phyloP scores from a whole-genome alignment of 1,284 basidiomycete species.

The Ustilago hordei region DNA sequence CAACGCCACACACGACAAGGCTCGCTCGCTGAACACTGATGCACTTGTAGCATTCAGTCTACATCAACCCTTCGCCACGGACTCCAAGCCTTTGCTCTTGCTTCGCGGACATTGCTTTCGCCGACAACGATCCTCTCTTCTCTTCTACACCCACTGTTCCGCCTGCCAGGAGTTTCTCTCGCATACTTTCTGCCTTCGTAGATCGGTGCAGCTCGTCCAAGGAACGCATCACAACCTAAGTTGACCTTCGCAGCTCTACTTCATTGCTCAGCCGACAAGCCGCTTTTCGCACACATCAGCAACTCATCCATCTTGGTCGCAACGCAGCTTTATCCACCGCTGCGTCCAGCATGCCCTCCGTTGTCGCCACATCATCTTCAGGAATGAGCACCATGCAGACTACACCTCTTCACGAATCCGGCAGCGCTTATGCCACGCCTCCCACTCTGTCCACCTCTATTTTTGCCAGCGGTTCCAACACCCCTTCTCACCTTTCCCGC shows the following conservation, averaged over 20 bases:
- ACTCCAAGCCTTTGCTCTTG: neutral
- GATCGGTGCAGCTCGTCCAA: neutral
- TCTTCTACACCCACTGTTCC: neutral
- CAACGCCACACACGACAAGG: neutral
- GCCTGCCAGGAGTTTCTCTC: neutral
- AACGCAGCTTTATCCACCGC: neutral
- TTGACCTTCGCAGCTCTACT: neutral
- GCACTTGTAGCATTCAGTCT: neutral
- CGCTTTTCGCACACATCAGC: no score
- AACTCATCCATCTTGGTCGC: no score
- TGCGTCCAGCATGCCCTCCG: slow-evolving; percentile 29
- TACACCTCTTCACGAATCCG: slow-evolving; percentile 36
- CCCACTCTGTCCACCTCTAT: slow-evolving; percentile 40
- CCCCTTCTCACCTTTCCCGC: slow-evolving; percentile 27
- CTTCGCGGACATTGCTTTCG: neutral
- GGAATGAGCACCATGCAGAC: slow-evolving; percentile 34
- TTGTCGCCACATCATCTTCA: slow-evolving; percentile 35
- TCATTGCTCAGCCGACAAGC: neutral
- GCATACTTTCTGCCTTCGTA: neutral
- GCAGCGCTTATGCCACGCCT: slow-evolving; percentile 41
- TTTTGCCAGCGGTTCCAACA: slow-evolving; percentile 51
- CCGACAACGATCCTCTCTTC: neutral
- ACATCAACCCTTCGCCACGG: neutral
- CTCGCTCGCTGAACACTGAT: neutral
- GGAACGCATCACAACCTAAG: neutral